A percentile compares a stretch with the other conserved stretches of the same genome.
These are phyloP conservation scores for Antarctomyces pellizariae DNA, from an alignment of 495 filamentous ascomycete genomes.

Conservation along the genomic window DNA sequence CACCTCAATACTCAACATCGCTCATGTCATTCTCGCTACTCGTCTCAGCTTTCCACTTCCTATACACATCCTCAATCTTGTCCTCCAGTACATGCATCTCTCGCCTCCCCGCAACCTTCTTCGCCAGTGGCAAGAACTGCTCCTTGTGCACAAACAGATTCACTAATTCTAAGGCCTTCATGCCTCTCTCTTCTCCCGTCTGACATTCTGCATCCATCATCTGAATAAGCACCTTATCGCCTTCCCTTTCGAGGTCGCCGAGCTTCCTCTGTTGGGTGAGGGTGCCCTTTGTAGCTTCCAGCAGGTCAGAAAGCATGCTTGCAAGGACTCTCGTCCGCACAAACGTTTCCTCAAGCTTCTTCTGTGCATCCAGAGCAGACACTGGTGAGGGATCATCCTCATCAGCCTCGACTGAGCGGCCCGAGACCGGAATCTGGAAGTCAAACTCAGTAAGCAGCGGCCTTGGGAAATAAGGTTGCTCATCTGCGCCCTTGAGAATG, in stretches of 20 bases:
- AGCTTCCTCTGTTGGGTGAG: conserved; percentile 42
- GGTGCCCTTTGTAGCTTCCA: conserved; percentile 31
- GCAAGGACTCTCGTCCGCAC: conserved; percentile 49
- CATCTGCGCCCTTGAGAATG: conserved; percentile 86
- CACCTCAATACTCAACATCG: too few relatives aligned
- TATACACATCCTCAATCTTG: conserved; percentile 59
- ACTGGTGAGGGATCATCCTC: conserved; percentile 15
- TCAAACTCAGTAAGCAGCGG: conserved; percentile 85
- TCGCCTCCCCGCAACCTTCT: conserved; percentile 63
- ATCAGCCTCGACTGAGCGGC: conserved; percentile 14
- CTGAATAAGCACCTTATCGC: conserved; percentile 77
- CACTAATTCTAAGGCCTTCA: conserved; percentile 76
- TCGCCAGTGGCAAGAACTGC: conserved; percentile 66
- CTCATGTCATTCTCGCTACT: too few relatives aligned
- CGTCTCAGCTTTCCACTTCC: too few relatives aligned
- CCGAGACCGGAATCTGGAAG: conserved; percentile 61
- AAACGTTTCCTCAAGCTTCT: conserved; percentile 48
- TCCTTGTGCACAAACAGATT: conserved; percentile 56
- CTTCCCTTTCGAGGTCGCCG: conserved; percentile 44
- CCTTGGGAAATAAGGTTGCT: conserved; percentile 84
- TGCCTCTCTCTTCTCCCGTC: conserved; percentile 75
- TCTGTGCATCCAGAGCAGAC: conserved; percentile 14
- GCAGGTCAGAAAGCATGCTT: conserved; percentile 45
- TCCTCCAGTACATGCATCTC: conserved; percentile 52
- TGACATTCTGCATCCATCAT: conserved; percentile 76